phyloP scores from a whole-genome alignment of 257 asterid species.

The Cordia subcordata region DNA sequence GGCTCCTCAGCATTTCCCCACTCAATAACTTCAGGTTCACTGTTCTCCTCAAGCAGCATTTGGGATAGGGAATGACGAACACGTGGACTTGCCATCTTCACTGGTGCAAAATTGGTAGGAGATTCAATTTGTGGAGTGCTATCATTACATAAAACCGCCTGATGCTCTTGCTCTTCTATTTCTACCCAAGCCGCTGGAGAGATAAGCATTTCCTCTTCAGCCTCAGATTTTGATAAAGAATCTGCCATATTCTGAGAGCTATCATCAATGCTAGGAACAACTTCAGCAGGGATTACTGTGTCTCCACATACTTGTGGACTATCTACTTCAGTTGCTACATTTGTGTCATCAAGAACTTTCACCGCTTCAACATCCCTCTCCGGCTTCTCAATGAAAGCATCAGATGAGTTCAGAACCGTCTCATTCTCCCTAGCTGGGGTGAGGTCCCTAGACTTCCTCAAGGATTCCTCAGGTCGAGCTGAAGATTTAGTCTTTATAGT shows the following conservation, averaged over 20 bases:
- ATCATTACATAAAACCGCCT: constrained; percentile 28
- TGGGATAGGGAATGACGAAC: constrained; percentile 94
- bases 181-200: constrained; percentile 94
- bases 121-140: constrained; percentile 35
- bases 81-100: constrained; percentile 63
- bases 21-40: constrained; percentile 69
- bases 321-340: constrained; percentile 19
- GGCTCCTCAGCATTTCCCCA: constrained; percentile 98
- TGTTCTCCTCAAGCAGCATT: constrained; percentile 92
- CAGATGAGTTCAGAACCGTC: constrained; percentile 34
- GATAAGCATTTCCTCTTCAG: constrained; percentile 60
- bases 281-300: constrained; percentile 34
- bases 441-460: constrained; percentile 26
- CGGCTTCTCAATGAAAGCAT: constrained; percentile 40
- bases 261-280: constrained; percentile 11
- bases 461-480: constrained; percentile 39
- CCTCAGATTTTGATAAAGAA: constrained; percentile 31
- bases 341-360: constrained; percentile 17
- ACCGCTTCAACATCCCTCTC: constrained; percentile 31
- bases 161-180: constrained; percentile 67
- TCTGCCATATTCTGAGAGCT: constrained; percentile 23
- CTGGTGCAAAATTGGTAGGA: constrained; percentile 37
- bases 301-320: constrained; percentile 43
- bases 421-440: constrained; percentile 36
- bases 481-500: constrained; percentile 42